These are phyloP conservation scores for Lactarius deliciosus DNA, from an alignment of 768 basidiomycete genomes.

Conservation along the genomic window DNA sequence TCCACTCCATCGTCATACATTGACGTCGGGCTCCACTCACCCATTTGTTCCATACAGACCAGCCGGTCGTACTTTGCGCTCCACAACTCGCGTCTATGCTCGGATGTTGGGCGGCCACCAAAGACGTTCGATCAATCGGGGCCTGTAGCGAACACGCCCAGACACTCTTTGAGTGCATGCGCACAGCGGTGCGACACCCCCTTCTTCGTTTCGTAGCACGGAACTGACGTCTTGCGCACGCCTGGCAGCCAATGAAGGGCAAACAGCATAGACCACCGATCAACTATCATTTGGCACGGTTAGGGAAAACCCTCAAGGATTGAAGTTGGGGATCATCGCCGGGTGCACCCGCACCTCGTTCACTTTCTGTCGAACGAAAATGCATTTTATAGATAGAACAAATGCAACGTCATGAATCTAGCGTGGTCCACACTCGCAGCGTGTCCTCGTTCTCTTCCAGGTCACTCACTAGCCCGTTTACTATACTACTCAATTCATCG, in stretches of 20 bases:
- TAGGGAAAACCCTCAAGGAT: constrained; percentile 66
- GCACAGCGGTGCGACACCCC: constrained; percentile 64
- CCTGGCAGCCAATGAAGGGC: constrained; percentile 59
- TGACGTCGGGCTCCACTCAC: constrained; percentile 34
- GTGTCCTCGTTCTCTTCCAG: constrained; percentile 29
- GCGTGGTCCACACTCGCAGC: constrained; percentile 29
- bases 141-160: constrained; percentile 61
- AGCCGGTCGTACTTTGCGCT: constrained; percentile 53
- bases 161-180: constrained; percentile 77
- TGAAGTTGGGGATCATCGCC: neutral
- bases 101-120: constrained; percentile 79
- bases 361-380: neutral
- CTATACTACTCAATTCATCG: constrained; percentile 21
- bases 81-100: constrained; percentile 76
- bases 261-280: constrained; percentile 74
- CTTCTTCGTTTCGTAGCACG: constrained; percentile 10
- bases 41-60: constrained; percentile 44
- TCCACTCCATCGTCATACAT: neutral
- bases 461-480: constrained; percentile 22
- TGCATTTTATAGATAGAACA: neutral
- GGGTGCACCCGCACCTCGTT: neutral
- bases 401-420: constrained; percentile 19
- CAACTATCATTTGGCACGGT: constrained; percentile 86
- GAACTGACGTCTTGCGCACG: constrained; percentile 11
- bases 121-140: constrained; percentile 55